phyloP scores from a whole-genome alignment of 306 rosid genomes.

The Ziziphus jujuba region DNA sequence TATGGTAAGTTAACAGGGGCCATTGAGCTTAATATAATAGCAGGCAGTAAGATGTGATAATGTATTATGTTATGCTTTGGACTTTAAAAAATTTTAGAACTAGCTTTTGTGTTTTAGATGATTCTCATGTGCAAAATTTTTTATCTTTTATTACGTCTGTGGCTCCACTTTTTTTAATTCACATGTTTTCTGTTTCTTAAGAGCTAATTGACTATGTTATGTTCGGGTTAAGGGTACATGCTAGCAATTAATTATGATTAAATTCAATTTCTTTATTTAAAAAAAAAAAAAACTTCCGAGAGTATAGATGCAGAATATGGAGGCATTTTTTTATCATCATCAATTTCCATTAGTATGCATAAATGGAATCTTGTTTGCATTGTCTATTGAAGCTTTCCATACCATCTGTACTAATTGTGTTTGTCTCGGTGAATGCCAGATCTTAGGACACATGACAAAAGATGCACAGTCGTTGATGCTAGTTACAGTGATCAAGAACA shows the following conservation, averaged over 20 bases:
- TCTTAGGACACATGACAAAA: conserved; percentile 69
- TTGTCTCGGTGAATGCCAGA: conserved; percentile 47
- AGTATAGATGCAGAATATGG: background rate
- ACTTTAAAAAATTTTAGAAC: too few relatives aligned
- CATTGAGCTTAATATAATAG: too few relatives aligned
- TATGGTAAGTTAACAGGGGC: too few relatives aligned
- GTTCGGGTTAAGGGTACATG: background rate
- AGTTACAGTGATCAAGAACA: conserved; percentile 67
- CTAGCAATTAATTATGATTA: background rate
- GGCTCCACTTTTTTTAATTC: too few relatives aligned
- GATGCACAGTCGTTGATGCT: conserved; percentile 78
- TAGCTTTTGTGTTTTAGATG: too few relatives aligned
- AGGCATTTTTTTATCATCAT: conserved; percentile 14
- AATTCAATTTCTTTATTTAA: background rate
- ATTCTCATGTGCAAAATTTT: too few relatives aligned
- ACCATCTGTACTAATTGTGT: conserved; percentile 21
- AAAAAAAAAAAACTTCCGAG: background rate
- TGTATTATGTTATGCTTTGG: too few relatives aligned
- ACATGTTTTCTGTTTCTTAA: background rate
- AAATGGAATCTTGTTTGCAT: conserved; percentile 6
- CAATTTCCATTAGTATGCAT: conserved; percentile 12
- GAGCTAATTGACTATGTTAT: background rate
- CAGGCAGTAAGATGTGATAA: too few relatives aligned
- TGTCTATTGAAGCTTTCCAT: conserved; percentile 10
- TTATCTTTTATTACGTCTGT: too few relatives aligned